A percentile compares a stretch with the other conserved stretches of the same genome.
Evolutionary conservation across 306 rosid species (phyloP).

Genomic region (Quercus robur): DNA sequence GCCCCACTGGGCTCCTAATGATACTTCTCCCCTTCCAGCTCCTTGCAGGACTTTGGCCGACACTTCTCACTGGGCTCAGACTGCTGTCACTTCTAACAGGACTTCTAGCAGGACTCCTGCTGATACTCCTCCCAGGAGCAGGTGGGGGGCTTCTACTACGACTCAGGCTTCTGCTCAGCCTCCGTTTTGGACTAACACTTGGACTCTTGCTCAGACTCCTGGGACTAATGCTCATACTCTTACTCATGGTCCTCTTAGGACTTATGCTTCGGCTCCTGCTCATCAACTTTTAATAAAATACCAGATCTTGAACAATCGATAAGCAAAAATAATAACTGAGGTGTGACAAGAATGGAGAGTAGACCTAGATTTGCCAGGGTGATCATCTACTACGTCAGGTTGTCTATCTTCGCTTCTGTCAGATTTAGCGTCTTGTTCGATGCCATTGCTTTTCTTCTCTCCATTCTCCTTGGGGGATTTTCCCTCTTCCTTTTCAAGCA

Average conservation of each 20-base stretch:
- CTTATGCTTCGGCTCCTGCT: slow-evolving; percentile 94
- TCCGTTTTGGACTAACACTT: slow-evolving; percentile 49
- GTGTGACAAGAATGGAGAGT: slow-evolving; percentile 59
- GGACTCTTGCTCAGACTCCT: slow-evolving; percentile 60
- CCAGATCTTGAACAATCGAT: slow-evolving; percentile 53
- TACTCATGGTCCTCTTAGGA: slow-evolving; percentile 83
- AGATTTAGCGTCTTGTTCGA: slow-evolving; percentile 47
- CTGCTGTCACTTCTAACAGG: slow-evolving; percentile 34
- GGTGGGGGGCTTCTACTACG: slow-evolving; percentile 43
- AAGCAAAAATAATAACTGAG: slow-evolving; percentile 71
- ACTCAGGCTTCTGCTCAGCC: slow-evolving; percentile 49
- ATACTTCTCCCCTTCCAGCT: slow-evolving; percentile 36
- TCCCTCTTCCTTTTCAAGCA: slow-evolving; percentile 36
- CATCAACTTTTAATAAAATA: slow-evolving; percentile 71
- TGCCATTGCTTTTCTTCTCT: slow-evolving; percentile 58
- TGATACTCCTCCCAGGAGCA: slow-evolving; percentile 45
- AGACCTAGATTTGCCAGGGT: slow-evolving; percentile 89
- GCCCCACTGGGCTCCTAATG: slow-evolving; percentile 56
- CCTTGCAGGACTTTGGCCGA: slow-evolving; percentile 39
- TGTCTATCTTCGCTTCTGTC: slow-evolving; percentile 64
- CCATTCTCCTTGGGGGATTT: slow-evolving; percentile 67
- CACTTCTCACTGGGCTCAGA: slow-evolving; percentile 49
- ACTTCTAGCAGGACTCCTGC: slow-evolving; percentile 56
- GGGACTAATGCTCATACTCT: slow-evolving; percentile 95
- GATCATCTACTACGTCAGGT: slow-evolving; percentile 81